These are phyloP conservation scores for Alisma plantagoaquatica DNA, from an alignment of 106 monocot genomes.

Conservation along the genomic window DNA sequence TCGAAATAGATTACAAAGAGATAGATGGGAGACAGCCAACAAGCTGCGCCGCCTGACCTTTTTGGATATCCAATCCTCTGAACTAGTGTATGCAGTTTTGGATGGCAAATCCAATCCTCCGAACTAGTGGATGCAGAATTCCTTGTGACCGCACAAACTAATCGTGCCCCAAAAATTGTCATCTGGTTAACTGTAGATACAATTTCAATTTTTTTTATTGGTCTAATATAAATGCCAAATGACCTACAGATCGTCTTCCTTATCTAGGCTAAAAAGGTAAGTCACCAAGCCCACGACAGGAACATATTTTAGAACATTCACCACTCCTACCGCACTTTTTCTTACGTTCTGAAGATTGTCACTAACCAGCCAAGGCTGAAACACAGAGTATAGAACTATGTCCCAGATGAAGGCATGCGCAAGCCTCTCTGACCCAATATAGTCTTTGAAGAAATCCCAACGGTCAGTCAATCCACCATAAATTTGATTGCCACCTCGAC, in stretches of 20 bases:
- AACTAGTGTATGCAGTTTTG: too few species aligned
- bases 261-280: conserved; percentile 53
- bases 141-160: too few species aligned
- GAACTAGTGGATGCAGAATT: too few species aligned
- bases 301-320: conserved; percentile 48
- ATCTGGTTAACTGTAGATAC: too few species aligned
- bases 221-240: too few species aligned
- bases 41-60: too few species aligned
- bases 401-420: conserved; percentile 97
- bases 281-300: conserved; percentile 72
- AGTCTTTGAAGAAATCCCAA: conserved; percentile 35
- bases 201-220: too few species aligned
- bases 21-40: too few species aligned
- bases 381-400: conserved; percentile 67
- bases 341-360: conserved; percentile 75
- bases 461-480: conserved; percentile 51
- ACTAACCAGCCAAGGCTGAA: conserved; percentile 91
- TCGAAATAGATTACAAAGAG: too few species aligned
- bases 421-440: conserved; percentile 65
- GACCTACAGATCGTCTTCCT: conserved; percentile 19
- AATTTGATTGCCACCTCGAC: conserved; percentile 24
- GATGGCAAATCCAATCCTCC: too few species aligned
- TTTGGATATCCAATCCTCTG: too few species aligned
- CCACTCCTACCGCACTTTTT: conserved; percentile 19
- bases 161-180: too few species aligned